These are phyloP conservation scores for Yamagishiella unicocca DNA, from an alignment of 139 green algal genomes.

Conservation along the genomic window DNA sequence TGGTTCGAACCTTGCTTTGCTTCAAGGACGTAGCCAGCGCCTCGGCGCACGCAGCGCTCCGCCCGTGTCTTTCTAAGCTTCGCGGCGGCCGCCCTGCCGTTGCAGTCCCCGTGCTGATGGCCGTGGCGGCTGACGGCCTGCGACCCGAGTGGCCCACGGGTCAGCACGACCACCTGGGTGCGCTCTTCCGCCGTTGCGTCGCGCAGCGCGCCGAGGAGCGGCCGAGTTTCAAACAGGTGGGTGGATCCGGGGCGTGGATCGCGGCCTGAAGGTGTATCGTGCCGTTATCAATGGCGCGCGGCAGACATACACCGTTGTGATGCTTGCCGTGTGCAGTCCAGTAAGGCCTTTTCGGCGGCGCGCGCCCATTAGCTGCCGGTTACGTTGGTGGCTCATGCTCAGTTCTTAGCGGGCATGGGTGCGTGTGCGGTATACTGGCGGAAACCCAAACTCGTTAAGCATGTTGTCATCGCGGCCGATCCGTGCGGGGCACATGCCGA, in stretches of 20 bases:
- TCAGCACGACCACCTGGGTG: constrained; percentile 14
- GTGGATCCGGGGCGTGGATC: no score
- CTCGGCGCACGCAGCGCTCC: no score
- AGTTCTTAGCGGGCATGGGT: no score
- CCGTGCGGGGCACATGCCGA: not conserved
- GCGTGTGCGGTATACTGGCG: not conserved
- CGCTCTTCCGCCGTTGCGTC: constrained; percentile 9
- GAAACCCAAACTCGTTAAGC: not conserved
- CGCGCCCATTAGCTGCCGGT: no score
- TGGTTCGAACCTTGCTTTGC: not conserved
- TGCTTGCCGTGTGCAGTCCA: not conserved
- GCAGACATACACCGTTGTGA: not conserved
- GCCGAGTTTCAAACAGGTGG: not conserved
- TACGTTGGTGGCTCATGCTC: no score
- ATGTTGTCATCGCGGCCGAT: not conserved
- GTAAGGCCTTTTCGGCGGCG: not conserved
- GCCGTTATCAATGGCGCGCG: not conserved
- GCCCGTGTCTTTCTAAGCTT: no score
- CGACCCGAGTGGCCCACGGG: not conserved
- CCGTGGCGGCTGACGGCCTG: not conserved
- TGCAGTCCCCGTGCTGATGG: not conserved
- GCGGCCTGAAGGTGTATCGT: no score
- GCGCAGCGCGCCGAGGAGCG: not conserved
- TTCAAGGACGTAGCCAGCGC: no score
- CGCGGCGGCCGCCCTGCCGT: no score